Evolutionary conservation across 2,329 filamentous ascomycete genomes (phyloP).

Genomic region (Seiridium cupressi): DNA sequence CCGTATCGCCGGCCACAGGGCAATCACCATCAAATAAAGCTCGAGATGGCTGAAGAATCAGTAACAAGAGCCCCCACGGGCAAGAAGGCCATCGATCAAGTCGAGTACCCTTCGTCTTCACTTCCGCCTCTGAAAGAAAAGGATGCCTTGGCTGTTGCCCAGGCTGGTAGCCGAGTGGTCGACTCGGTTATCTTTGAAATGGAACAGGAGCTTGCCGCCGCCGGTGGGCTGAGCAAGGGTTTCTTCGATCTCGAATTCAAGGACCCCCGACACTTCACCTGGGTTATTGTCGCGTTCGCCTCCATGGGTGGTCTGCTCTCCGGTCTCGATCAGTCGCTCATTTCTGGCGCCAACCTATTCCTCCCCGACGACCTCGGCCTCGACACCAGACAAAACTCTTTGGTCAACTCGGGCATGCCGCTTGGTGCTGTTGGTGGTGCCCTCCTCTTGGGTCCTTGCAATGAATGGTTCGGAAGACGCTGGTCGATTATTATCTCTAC

Average conservation of each 20-base stretch:
- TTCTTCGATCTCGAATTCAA: constrained; percentile 57
- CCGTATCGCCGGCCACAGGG: no score
- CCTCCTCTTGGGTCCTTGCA: constrained; percentile 62
- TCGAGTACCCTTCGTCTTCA: constrained; percentile 19
- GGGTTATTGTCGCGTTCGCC: constrained; percentile 67
- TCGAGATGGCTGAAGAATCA: constrained; percentile 5
- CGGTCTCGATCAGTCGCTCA: constrained; percentile 71
- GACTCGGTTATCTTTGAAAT: constrained; percentile 38
- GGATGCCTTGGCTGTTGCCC: constrained; percentile 35
- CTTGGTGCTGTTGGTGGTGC: constrained; percentile 71
- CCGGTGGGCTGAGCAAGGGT: constrained; percentile 27
- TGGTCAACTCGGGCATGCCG: constrained; percentile 71
- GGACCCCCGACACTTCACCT: constrained; percentile 65
- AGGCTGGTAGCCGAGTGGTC: constrained; percentile 32
- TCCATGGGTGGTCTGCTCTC: constrained; percentile 73
- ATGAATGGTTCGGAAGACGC: constrained; percentile 66
- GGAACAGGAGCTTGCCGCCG: constrained; percentile 36
- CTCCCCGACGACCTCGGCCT: constrained; percentile 59
- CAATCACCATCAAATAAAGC: no score
- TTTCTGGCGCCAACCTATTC: constrained; percentile 68
- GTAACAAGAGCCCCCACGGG: neutral
- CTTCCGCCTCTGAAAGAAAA: constrained; percentile 23
- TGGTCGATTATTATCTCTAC: constrained; percentile 69
- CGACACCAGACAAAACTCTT: constrained; percentile 54
- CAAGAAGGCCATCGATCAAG: constrained; percentile 15